A percentile compares a stretch with the other conserved stretches of the same genome.
Conservation (phyloP, 2,329 filamentous ascomycete genomes). For the Nannizzia gypsea region DNA sequence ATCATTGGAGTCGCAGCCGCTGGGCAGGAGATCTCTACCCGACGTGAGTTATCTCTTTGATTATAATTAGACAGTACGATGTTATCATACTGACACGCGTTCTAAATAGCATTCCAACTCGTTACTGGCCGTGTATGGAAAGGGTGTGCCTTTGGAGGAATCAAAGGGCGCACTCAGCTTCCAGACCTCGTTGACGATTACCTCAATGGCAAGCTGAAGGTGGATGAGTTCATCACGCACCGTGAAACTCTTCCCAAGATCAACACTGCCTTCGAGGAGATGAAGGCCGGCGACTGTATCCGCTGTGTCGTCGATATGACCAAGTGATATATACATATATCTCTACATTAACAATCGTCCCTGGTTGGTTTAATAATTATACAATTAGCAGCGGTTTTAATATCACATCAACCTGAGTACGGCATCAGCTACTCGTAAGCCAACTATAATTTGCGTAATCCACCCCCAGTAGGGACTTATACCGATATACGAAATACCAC, state of each 20-base stretch:
- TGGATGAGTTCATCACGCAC: slow-evolving; percentile 99
- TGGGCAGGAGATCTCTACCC: slow-evolving; percentile 86
- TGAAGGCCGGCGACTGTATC: slow-evolving; percentile 96
- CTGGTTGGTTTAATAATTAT: too few relatives aligned
- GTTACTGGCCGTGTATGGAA: slow-evolving; percentile 97
- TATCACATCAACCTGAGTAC: too few relatives aligned
- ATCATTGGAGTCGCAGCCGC: slow-evolving; percentile 95
- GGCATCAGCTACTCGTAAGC: too few relatives aligned
- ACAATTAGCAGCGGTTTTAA: too few relatives aligned
- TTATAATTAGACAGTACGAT: background rate
- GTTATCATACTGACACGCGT: slow-evolving; percentile 9
- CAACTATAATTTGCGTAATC: too few relatives aligned
- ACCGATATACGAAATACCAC: too few relatives aligned
- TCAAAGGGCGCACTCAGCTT: slow-evolving; percentile 93
- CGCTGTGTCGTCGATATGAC: slow-evolving; percentile 72
- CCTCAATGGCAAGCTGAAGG: slow-evolving; percentile 79
- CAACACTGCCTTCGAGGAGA: slow-evolving; percentile 80
- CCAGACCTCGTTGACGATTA: slow-evolving; percentile 81
- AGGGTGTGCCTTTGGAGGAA: slow-evolving; percentile 92
- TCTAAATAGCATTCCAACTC: slow-evolving; percentile 73
- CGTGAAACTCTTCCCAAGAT: slow-evolving; percentile 71
- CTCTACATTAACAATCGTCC: too few relatives aligned
- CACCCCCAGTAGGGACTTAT: too few relatives aligned
- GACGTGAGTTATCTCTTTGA: slow-evolving; percentile 53
- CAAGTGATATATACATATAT: too few relatives aligned